Base-by-base conservation (phyloP, 176 grass and related monocot species). In the Aechmea fasciata region DNA sequence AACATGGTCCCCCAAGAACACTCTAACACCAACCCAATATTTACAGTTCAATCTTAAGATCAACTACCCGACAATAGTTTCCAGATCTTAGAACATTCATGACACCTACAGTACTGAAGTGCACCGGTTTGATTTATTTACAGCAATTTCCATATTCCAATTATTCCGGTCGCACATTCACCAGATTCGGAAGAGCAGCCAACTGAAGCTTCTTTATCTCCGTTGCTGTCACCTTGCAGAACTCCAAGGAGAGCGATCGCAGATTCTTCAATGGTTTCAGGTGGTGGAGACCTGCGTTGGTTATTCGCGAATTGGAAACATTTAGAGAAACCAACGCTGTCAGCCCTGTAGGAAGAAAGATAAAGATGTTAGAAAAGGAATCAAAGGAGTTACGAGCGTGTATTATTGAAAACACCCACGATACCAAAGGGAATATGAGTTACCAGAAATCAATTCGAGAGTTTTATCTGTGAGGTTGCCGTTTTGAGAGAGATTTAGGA, bases 401-500 rank as follows among this genome's bases (percentile, higher is more conserved):
- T 15, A 20, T 1, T 0, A 17, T 11, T 67, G 25, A 62, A 18
- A 11, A 47, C 52, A 9, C 33, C 33, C 33, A 41, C 7, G 5
- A 41, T 41, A 41, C 3, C 33, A 41, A 22, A 23, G 13, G 25
- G 49, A 17, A 17, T 22, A 53, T 17, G 2, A 29, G 19, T 7
- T 80, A 93, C 94, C 87, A 9, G 94, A 93, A 15, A 99, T 81
- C 51, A 99, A 51, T 69, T 99, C 94, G 28, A 99, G 70, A 17
- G 94, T 83, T 65, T 83, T 81, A 71, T 99, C 94, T 1, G 94
- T 90, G 18, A 99, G 90, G 69, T 71, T 77, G 71, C 80, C 61
- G 49, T 99, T 99, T 50, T 99, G 94, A 51, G 94, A 99, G 11
- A 99, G 84, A 70, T 99, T 99, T 12, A 99, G 80, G 63, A 90